Base-by-base conservation (phyloP, 495 filamentous ascomycete species). In the Xylaria telfairii region DNA sequence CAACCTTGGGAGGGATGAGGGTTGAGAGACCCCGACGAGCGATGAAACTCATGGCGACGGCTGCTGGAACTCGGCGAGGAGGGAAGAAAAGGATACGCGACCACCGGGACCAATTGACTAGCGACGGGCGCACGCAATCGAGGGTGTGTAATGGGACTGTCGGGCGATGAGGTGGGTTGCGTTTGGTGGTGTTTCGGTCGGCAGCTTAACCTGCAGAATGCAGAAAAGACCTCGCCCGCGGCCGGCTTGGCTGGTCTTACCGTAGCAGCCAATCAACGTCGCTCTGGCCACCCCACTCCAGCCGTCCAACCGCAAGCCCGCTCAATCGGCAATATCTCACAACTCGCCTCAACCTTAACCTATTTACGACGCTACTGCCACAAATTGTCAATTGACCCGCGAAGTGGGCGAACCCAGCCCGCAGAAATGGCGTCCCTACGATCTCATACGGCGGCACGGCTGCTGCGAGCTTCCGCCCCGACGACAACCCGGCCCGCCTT, bases 1-100 rank as follows among this genome's bases (percentile, higher is more conserved):
- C 73, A 89, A 95, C 95, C 92, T 98, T 98, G 75, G 96, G 96
- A 75, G 96, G 96, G 82, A 99, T 97, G 80, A 99, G 88, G 87
- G 96, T 97, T 78, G 96, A 98, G 79, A 99, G 91, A 87, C 88
- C 91, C 82, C 95, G 89, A 82, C 91, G 92, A 76, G 88, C 87
- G 77, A 96, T 89, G 89, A 88, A 94, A 85, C 94, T 97, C 95
- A 97, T 98, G 82, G 84, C 92, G 88, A 80, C 80, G 81, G 82
- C 72, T 79, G 70, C 57, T 68, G 61, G 68, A 70, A 62, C 44
- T 77, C 56, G 70, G 62, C 68, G 67, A 68, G 73, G 72, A 71
- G 69, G 73, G 67, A 57, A 53, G 67, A 68, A 59, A 67, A 69
- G 71, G 21, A 41, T 41, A 69, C 28, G 57, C 49, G 63, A 75